phyloP scores from a whole-genome alignment of 2,329 filamentous ascomycete species.

The Phoma sp. region DNA sequence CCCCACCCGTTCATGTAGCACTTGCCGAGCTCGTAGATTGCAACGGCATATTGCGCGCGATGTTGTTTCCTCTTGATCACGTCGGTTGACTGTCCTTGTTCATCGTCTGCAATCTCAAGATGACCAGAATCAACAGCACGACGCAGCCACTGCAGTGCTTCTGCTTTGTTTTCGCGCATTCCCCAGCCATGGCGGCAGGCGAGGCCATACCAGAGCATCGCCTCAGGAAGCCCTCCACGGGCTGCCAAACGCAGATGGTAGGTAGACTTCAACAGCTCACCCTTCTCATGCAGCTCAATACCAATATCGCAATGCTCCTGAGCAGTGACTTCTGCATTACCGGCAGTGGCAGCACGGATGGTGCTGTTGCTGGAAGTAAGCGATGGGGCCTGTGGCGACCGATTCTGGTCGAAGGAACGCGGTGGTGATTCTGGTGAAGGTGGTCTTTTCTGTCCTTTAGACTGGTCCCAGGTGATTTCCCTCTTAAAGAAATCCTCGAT shows the following conservation, averaged over 20 bases:
- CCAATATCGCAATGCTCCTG: slow-evolving; percentile 92
- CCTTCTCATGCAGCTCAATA: slow-evolving; percentile 87
- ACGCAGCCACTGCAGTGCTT: slow-evolving; percentile 90
- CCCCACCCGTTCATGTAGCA: slow-evolving; percentile 99
- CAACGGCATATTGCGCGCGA: slow-evolving; percentile 91
- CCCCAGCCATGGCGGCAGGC: slow-evolving; percentile 98
- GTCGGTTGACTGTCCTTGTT: slow-evolving; percentile 70
- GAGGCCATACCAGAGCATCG: slow-evolving; percentile 94
- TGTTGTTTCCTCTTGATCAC: slow-evolving; percentile 78
- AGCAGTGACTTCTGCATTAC: slow-evolving; percentile 71
- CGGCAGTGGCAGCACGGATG: slow-evolving; percentile 51
- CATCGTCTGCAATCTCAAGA: slow-evolving; percentile 83
- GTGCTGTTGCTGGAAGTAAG: slow-evolving; percentile 55
- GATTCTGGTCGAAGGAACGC: slow-evolving; percentile 42
- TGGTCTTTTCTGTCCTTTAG: slow-evolving; percentile 46
- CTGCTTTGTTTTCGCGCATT: slow-evolving; percentile 88
- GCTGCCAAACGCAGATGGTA: slow-evolving; percentile 94
- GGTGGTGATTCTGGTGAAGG: slow-evolving; percentile 50
- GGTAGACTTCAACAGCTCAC: slow-evolving; percentile 89
- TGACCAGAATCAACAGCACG: slow-evolving; percentile 87
- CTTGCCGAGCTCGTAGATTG: slow-evolving; percentile 94
- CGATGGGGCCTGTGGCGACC: slow-evolving; percentile 39
- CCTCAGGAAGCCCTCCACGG: slow-evolving; percentile 83
- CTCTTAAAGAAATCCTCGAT: slow-evolving; percentile 50
- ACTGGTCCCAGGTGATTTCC: slow-evolving; percentile 69